These are phyloP conservation scores for Erodium maritimum DNA, from an alignment of 345 rosid genomes.

Conservation along the genomic window DNA sequence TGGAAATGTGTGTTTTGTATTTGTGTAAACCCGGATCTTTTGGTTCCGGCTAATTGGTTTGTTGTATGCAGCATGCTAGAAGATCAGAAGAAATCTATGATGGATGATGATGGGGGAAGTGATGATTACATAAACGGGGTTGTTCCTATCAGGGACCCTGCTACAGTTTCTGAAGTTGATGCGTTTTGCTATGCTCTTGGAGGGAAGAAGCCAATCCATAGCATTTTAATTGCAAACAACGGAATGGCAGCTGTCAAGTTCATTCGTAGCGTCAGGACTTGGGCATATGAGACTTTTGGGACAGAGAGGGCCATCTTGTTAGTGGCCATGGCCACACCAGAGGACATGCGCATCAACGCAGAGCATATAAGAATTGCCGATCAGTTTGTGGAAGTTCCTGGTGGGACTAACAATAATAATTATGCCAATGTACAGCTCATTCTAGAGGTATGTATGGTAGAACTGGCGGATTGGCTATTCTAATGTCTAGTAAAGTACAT, in stretches of 20 bases:
- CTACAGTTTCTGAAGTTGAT: conserved; percentile 49
- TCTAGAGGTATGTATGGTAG: conserved; percentile 55
- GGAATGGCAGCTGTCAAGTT: conserved; percentile 99
- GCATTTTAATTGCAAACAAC: conserved; percentile 89
- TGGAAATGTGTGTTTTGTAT: background rate
- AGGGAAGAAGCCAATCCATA: conserved; percentile 77
- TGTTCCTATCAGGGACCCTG: conserved; percentile 44
- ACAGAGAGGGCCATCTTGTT: conserved; percentile 81
- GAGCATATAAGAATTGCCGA: conserved; percentile 98
- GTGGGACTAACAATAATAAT: conserved; percentile 97
- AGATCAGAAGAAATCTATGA: conserved; percentile 33
- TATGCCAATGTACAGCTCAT: conserved; percentile 99
- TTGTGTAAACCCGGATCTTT: background rate
- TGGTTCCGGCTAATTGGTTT: background rate
- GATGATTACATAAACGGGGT: conserved; percentile 48
- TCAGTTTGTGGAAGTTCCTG: conserved; percentile 99
- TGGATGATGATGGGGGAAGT: conserved; percentile 32
- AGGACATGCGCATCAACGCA: conserved; percentile 99
- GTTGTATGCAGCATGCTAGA: conserved; percentile 24
- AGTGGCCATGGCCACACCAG: conserved; percentile 99
- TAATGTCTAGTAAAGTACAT: background rate
- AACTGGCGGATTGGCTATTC: background rate
- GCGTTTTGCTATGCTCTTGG: conserved; percentile 77
- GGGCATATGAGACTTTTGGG: conserved; percentile 99
- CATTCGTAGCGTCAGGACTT: conserved; percentile 87